Conservation (phyloP, 106 monocot genomes). For the Dendrobium officinale region DNA sequence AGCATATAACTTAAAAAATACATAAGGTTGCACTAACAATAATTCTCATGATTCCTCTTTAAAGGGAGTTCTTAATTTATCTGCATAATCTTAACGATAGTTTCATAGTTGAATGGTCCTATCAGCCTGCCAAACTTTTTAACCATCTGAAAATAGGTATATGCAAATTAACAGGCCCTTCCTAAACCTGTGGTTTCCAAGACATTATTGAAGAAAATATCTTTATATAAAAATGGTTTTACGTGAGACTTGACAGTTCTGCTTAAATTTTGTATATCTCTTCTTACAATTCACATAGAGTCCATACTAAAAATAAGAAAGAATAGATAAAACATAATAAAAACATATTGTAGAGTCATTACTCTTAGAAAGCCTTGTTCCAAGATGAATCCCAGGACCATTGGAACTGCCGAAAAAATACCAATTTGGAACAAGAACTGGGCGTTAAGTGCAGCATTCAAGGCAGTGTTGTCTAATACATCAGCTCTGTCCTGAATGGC, state of each 20-base stretch:
- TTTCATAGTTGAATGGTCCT: background rate
- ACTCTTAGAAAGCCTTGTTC: constrained; percentile 75
- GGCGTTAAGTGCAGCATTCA: constrained; percentile 77
- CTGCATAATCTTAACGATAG: background rate
- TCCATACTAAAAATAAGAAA: background rate
- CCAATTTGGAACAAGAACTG: constrained; percentile 94
- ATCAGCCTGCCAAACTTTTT: background rate
- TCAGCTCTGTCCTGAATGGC: constrained; percentile 55
- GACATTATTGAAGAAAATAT: background rate
- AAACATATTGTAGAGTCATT: constrained; percentile 7
- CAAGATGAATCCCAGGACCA: constrained; percentile 81
- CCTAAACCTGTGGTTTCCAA: background rate
- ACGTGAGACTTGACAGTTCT: background rate
- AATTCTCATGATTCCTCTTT: background rate
- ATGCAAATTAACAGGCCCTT: background rate
- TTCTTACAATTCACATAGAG: background rate
- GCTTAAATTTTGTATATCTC: background rate
- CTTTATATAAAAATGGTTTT: too few relatives aligned
- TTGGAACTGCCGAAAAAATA: constrained; percentile 83
- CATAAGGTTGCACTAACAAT: background rate
- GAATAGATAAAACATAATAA: background rate
- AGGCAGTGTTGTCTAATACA: constrained; percentile 63
- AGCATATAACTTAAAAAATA: background rate
- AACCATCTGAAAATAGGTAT: background rate
- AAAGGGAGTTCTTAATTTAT: background rate